Conservation (phyloP, 768 basidiomycete genomes). For the Boletus fagicola region DNA sequence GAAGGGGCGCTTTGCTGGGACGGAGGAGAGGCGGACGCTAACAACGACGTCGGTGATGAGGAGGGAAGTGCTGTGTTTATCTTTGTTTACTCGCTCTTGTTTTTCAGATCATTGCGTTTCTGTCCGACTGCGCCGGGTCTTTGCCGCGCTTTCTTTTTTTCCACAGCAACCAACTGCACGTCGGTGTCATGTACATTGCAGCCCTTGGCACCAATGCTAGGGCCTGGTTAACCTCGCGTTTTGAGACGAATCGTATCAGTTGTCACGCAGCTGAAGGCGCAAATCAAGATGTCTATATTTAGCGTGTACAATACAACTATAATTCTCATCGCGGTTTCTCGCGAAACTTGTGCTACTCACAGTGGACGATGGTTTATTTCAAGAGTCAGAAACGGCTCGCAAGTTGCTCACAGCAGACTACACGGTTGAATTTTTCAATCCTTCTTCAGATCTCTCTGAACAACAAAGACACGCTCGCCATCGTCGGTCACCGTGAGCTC, state of each 20-base stretch:
- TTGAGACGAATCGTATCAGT: not conserved
- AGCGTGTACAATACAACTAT: not conserved
- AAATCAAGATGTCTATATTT: not conserved
- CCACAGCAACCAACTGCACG: not conserved
- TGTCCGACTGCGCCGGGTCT: not conserved
- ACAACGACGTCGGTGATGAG: slow-evolving; percentile 35
- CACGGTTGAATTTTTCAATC: slow-evolving; percentile 44
- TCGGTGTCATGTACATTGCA: not conserved
- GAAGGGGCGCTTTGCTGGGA: slow-evolving; percentile 8
- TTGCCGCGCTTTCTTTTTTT: not conserved
- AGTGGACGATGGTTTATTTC: not conserved
- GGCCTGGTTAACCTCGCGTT: not conserved
- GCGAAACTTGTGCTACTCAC: not conserved
- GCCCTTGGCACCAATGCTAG: not conserved
- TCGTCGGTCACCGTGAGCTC: slow-evolving; percentile 62
- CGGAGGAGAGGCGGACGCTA: slow-evolving; percentile 13
- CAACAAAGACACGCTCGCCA: slow-evolving; percentile 73
- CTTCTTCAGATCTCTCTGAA: slow-evolving; percentile 79
- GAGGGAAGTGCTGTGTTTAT: slow-evolving; percentile 23
- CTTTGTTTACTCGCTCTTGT: slow-evolving; percentile 21
- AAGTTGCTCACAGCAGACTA: not conserved
- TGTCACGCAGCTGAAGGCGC: no score
- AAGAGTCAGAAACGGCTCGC: not conserved
- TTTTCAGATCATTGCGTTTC: slow-evolving; percentile 8
- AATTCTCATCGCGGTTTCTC: not conserved